These are phyloP conservation scores for Periconia sp. DNA, from an alignment of 2,329 filamentous ascomycete genomes.

Conservation along the genomic window DNA sequence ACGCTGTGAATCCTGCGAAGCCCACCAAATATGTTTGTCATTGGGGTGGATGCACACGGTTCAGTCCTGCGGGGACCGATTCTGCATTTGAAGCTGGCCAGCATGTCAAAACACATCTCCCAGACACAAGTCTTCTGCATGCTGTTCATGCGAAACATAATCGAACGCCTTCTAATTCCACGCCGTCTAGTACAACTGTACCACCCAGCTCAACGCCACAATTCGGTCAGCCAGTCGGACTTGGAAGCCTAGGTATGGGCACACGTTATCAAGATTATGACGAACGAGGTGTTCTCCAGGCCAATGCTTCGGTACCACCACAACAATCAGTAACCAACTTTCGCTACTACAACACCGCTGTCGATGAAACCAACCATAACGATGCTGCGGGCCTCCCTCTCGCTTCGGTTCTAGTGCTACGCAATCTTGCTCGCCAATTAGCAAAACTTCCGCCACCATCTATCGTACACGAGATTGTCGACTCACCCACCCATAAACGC, in stretches of 20 bases:
- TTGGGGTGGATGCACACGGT: slow-evolving; percentile 69
- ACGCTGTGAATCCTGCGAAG: slow-evolving; percentile 49
- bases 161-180: slow-evolving; percentile 45
- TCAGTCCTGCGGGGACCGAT: slow-evolving; percentile 40
- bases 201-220: slow-evolving; percentile 32
- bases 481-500: slow-evolving; percentile 34
- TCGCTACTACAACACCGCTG: slow-evolving; percentile 49
- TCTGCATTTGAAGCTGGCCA: slow-evolving; percentile 55
- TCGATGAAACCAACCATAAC: slow-evolving; percentile 53
- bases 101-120: slow-evolving; percentile 71
- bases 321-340: slow-evolving; percentile 29
- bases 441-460: slow-evolving; percentile 39
- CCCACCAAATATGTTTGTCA: slow-evolving; percentile 59
- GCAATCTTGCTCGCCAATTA: slow-evolving; percentile 67
- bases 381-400: slow-evolving; percentile 78
- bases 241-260: slow-evolving; percentile 31
- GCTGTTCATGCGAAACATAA: slow-evolving; percentile 49
- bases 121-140: slow-evolving; percentile 46
- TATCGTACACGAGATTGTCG: slow-evolving; percentile 22
- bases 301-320: slow-evolving; percentile 17
- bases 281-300: slow-evolving; percentile 22
- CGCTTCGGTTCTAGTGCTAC: slow-evolving; percentile 73
- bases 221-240: slow-evolving; percentile 31
- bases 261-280: slow-evolving; percentile 20
- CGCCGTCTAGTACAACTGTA: slow-evolving; percentile 25